A percentile compares a stretch with the other conserved stretches of the same genome.
Conservation (phyloP, 2,329 filamentous ascomycete genomes). For the Apiospora kogelbergensis region DNA sequence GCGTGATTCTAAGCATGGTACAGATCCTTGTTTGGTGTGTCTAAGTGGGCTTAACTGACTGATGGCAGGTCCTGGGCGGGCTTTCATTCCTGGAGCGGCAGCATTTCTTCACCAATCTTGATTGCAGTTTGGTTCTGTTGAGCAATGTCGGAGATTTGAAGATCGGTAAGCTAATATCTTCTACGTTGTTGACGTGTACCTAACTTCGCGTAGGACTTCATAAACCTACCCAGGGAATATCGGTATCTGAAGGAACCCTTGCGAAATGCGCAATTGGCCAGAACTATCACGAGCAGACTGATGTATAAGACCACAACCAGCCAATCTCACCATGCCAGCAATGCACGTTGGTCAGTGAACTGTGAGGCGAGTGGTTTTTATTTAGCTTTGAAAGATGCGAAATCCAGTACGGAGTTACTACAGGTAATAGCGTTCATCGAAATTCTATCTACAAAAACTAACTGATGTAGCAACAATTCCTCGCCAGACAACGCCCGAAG, state of each 20-base stretch:
- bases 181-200: not conserved
- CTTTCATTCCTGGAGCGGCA: not conserved
- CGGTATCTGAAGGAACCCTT: not conserved
- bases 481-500: too few relatives aligned
- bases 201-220: not conserved
- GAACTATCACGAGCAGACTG: not conserved
- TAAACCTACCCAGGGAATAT: not conserved
- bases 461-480: too few relatives aligned
- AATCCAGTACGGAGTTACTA: too few relatives aligned
- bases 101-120: not conserved
- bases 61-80: not conserved
- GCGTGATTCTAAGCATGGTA: not conserved
- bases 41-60: not conserved
- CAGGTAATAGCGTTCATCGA: too few relatives aligned
- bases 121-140: not conserved
- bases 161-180: not conserved
- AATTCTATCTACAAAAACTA: too few relatives aligned
- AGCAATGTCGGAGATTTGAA: not conserved
- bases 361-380: too few relatives aligned
- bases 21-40: not conserved
- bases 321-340: not conserved
- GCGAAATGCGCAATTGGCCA: not conserved
- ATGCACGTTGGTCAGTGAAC: not conserved
- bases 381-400: too few relatives aligned
- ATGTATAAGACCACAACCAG: slow-evolving; percentile 2